These are phyloP conservation scores for Amborella trichopoda DNA, from an alignment of 164 flowering plant species.

Conservation along the genomic window DNA sequence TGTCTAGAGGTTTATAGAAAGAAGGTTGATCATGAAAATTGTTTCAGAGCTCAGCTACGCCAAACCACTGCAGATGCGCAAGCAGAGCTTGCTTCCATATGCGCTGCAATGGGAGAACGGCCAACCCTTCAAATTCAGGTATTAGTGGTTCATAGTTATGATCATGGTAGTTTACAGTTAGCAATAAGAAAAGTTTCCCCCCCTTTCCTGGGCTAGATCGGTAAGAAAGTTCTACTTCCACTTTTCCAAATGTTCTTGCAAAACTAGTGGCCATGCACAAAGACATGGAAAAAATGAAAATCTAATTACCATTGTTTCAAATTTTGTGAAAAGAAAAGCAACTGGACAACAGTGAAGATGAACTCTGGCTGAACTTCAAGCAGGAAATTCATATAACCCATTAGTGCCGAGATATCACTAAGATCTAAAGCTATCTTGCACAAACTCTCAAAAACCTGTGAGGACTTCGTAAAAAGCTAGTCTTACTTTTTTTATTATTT, in stretches of 20 bases:
- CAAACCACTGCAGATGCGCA: slow-evolving; percentile 49
- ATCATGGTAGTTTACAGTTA: no score
- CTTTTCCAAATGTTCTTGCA: not conserved
- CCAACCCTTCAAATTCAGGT: slow-evolving; percentile 39
- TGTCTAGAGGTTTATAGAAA: slow-evolving; percentile 62
- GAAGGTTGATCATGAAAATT: slow-evolving; percentile 57
- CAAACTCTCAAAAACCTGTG: not conserved
- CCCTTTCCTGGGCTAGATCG: no score
- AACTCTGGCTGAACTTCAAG: no score
- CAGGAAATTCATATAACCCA: no score
- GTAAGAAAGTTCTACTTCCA: not conserved
- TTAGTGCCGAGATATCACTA: not conserved
- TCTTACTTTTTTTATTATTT: not conserved
- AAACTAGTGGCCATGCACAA: not conserved
- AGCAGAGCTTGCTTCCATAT: slow-evolving; percentile 55
- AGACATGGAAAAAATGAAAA: no score
- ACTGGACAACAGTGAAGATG: no score
- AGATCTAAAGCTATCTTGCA: not conserved
- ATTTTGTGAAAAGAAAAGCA: no score
- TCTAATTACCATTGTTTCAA: not conserved
- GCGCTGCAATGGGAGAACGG: slow-evolving; percentile 52
- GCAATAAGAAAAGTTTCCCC: not conserved
- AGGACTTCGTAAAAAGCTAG: not conserved
- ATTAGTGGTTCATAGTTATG: not conserved
- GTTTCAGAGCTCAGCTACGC: slow-evolving; percentile 37